Percentiles rank a stretch among this genome's conserved stretches.
Conservation (phyloP, 225 moss, liverwort and hornwort species). For the Polytrichum formosum region DNA sequence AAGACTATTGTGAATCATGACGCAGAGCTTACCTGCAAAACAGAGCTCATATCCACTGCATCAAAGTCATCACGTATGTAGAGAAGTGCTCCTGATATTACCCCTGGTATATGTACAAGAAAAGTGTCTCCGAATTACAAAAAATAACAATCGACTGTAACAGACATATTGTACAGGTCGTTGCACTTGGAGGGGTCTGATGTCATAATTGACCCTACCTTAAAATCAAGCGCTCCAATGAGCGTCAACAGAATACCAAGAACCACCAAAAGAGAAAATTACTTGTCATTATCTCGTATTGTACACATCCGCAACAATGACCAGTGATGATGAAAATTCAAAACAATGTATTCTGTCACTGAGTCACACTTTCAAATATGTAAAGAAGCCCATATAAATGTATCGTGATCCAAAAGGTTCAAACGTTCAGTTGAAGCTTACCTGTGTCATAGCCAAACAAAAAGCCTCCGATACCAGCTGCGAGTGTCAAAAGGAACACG, state of each 20-base stretch:
- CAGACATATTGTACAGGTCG: no score
- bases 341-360: neutral
- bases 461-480: slow-evolving; percentile 87
- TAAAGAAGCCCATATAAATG: neutral
- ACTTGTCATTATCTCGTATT: no score
- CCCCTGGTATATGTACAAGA: slow-evolving; percentile 39
- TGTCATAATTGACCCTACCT: no score
- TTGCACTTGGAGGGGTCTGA: no score
- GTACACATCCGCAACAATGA: no score
- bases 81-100: slow-evolving; percentile 90
- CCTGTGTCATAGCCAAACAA: slow-evolving; percentile 98
- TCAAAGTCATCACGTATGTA: slow-evolving; percentile 93
- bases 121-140: no score
- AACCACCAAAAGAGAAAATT: neutral
- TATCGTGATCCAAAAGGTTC: neutral
- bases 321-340: no score
- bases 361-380: neutral
- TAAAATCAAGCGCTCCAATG: no score
- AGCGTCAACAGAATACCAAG: neutral
- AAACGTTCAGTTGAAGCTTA: slow-evolving; percentile 11
- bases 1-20: no score
- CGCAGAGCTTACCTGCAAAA: slow-evolving; percentile 55
- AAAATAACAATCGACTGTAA: no score
- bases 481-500: slow-evolving; percentile 47
- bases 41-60: slow-evolving; percentile 58